Evolutionary conservation across 331 rosid species (phyloP).

Genomic region (Stylosanthes scabra): DNA sequence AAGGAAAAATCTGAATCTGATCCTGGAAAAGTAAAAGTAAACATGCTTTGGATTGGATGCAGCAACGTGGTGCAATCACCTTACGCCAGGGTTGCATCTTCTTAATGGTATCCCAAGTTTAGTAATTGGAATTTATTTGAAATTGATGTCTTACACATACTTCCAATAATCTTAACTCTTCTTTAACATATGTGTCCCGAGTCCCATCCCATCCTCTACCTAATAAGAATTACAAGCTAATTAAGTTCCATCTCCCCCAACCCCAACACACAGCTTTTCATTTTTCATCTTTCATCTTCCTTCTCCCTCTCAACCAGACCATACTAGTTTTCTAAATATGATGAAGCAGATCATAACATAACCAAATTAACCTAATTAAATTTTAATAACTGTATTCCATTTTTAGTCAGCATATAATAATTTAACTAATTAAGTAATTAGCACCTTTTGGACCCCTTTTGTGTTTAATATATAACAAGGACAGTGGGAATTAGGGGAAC

Average conservation of each 20-base stretch:
- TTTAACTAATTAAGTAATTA: too few relatives aligned
- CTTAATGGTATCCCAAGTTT: constrained; percentile 30
- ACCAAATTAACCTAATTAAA: too few relatives aligned
- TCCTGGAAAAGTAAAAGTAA: constrained; percentile 14
- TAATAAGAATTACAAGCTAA: too few relatives aligned
- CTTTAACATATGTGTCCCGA: neutral
- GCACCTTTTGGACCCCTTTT: too few relatives aligned
- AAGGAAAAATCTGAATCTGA: constrained; percentile 1
- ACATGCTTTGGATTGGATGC: constrained; percentile 7
- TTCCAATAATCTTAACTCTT: neutral
- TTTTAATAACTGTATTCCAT: neutral
- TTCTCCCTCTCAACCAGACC: neutral
- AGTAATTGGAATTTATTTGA: neutral
- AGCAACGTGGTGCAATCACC: constrained; percentile 47
- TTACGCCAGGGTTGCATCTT: constrained; percentile 13
- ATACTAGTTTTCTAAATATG: too few relatives aligned
- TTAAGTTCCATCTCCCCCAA: constrained; percentile 21
- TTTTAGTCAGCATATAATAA: neutral
- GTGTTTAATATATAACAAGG: too few relatives aligned
- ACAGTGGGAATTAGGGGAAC: neutral
- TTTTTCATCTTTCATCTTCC: too few relatives aligned
- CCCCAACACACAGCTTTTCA: neutral
- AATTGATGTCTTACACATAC: neutral
- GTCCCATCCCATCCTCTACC: constrained; percentile 15
- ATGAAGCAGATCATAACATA: too few relatives aligned